These are phyloP conservation scores for Xerocomus cyaneibrunnescens DNA, from an alignment of 1,284 basidiomycete species.

Conservation along the genomic window DNA sequence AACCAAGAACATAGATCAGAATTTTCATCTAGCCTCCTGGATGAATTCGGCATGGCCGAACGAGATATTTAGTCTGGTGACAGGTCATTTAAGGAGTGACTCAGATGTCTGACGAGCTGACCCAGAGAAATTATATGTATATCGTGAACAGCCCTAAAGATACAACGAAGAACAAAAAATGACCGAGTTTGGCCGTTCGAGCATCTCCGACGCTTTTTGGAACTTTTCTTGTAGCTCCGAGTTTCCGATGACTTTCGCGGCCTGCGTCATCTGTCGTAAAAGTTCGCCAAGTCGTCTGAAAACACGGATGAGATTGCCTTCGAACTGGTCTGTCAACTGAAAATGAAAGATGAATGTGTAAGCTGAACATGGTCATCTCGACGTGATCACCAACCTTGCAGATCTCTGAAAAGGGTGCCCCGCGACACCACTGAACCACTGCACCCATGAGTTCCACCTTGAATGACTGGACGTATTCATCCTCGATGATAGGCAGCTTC, in stretches of 20 bases:
- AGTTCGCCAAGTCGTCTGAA: slow-evolving; percentile 94
- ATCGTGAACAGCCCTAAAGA: slow-evolving; percentile 17
- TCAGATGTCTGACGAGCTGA: too few relatives aligned
- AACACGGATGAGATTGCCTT: slow-evolving; percentile 92
- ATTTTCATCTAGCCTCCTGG: too few relatives aligned
- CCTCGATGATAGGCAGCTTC: slow-evolving; percentile 86
- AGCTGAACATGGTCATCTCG: background rate
- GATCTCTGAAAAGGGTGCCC: slow-evolving; percentile 94
- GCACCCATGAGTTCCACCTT: slow-evolving; percentile 99
- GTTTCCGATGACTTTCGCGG: slow-evolving; percentile 96
- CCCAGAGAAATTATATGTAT: too few relatives aligned
- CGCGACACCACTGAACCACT: slow-evolving; percentile 96
- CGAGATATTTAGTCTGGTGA: too few relatives aligned
- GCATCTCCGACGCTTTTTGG: slow-evolving; percentile 82
- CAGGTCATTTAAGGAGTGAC: too few relatives aligned
- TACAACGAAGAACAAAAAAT: slow-evolving; percentile 92
- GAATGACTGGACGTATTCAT: slow-evolving; percentile 95
- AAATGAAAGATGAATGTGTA: background rate
- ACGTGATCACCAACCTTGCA: slow-evolving; percentile 70
- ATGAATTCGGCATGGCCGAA: too few relatives aligned
- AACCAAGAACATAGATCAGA: too few relatives aligned
- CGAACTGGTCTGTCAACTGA: slow-evolving; percentile 94
- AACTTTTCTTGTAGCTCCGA: slow-evolving; percentile 91
- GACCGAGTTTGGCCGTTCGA: slow-evolving; percentile 89
- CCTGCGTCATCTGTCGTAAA: slow-evolving; percentile 91